Evolutionary conservation across 2,329 filamentous ascomycete species (phyloP).

Genomic region (Neofusicoccum cordaticola): DNA sequence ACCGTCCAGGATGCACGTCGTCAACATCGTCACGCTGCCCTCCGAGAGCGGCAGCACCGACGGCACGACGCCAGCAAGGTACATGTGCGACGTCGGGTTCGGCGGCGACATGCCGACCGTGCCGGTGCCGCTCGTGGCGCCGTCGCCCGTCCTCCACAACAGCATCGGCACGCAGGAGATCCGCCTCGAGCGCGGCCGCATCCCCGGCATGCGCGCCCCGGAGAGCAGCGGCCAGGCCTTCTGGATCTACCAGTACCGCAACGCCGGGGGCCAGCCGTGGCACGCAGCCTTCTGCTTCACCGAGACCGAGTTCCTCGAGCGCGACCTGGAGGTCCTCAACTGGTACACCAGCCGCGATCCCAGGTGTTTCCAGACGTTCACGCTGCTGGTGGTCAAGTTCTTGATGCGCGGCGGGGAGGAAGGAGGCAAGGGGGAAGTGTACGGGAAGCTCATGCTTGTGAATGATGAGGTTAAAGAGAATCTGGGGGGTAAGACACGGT

Average conservation of each 20-base stretch:
- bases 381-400: constrained; percentile 39
- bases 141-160: not conserved
- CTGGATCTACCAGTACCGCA: constrained; percentile 63
- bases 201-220: constrained; percentile 34
- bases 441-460: constrained; percentile 40
- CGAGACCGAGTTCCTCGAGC: constrained; percentile 38
- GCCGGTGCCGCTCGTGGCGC: constrained; percentile 52
- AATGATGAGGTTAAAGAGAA: constrained; percentile 45
- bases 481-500: constrained; percentile 38
- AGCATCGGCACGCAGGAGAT: constrained; percentile 58
- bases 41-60: constrained; percentile 22
- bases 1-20: constrained; percentile 53
- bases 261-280: constrained; percentile 34
- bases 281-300: constrained; percentile 43
- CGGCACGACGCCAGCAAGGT: constrained; percentile 35
- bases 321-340: constrained; percentile 42
- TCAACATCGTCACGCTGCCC: constrained; percentile 58
- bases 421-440: constrained; percentile 26
- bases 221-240: constrained; percentile 25
- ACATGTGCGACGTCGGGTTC: constrained; percentile 62
- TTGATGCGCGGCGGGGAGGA: constrained; percentile 21
- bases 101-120: constrained; percentile 60
- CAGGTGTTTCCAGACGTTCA: constrained; percentile 32
- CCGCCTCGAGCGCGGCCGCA: constrained; percentile 51
- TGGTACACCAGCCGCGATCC: constrained; percentile 32